Percentiles rank a stretch among this genome's conserved stretches.
Conservation (phyloP, 2,329 filamentous ascomycete species). For the Fusarium pilosicola region DNA sequence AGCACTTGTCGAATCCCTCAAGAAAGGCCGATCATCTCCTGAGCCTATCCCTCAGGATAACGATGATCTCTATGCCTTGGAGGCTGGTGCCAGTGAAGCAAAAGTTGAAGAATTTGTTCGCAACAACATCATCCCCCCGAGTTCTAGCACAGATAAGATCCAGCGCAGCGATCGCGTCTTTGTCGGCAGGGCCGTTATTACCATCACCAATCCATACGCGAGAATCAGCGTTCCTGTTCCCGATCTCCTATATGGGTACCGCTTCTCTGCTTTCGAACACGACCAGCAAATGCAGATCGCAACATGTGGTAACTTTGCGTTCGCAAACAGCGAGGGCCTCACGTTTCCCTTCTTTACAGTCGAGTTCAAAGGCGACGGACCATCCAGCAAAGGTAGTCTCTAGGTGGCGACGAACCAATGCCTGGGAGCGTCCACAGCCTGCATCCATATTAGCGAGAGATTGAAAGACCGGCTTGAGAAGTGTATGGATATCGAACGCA, state of each 20-base stretch:
- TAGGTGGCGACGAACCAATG: constrained; percentile 51
- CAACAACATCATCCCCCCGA: not conserved
- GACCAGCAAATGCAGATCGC: not conserved
- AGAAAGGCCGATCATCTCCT: not conserved
- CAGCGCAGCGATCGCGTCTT: not conserved
- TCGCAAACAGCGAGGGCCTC: not conserved
- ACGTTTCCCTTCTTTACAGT: not conserved
- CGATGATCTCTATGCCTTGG: not conserved
- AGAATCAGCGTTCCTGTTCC: constrained; percentile 6
- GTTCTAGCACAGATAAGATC: not conserved
- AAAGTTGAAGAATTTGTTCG: constrained; percentile 3
- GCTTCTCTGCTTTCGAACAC: not conserved
- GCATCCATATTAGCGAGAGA: constrained; percentile 43
- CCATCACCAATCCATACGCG: not conserved
- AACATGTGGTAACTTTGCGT: not conserved
- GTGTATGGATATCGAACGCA: not conserved
- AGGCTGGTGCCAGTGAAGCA: not conserved
- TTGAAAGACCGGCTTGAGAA: not conserved
- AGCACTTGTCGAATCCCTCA: not conserved
- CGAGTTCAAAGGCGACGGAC: constrained; percentile 14
- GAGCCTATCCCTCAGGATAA: not conserved
- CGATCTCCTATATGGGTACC: constrained; percentile 5
- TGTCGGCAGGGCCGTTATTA: not conserved
- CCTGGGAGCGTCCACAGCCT: constrained; percentile 45
- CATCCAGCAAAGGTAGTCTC: constrained; percentile 17